Conservation (phyloP, 345 rosid genomes). For the Camelina sativa region DNA sequence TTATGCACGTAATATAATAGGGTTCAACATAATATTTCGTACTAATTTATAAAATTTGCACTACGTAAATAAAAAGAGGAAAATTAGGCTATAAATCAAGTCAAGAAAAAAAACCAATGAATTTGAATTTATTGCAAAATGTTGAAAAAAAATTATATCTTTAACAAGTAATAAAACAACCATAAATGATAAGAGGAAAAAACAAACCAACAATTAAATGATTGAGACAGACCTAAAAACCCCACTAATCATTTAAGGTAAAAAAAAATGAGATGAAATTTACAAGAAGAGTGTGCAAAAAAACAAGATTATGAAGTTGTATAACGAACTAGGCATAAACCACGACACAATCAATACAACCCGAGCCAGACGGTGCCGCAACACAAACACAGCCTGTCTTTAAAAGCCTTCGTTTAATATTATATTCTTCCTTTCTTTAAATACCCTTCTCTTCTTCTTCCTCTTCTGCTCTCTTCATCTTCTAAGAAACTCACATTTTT, state of each 20-base stretch:
- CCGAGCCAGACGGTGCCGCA: constrained; percentile 7
- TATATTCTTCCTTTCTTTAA: constrained; percentile 32
- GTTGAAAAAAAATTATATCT: neutral
- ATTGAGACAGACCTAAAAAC: neutral
- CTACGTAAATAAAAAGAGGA: no score
- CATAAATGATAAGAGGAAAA: neutral
- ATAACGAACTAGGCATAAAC: neutral
- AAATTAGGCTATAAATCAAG: neutral
- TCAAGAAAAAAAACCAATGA: neutral
- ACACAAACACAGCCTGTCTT: constrained; percentile 41
- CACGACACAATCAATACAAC: neutral
- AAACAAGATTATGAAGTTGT: neutral
- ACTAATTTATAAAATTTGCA: no score
- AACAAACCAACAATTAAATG: neutral
- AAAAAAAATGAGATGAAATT: neutral
- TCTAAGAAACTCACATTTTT: constrained; percentile 13
- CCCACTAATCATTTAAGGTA: neutral
- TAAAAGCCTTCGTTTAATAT: neutral
- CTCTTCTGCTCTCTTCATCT: constrained; percentile 36
- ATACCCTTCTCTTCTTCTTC: constrained; percentile 40
- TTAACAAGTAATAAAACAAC: neutral
- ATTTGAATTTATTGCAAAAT: neutral
- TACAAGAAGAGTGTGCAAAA: neutral
- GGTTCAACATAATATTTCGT: no score
- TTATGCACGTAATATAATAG: no score